Base-by-base conservation (phyloP, 2,329 filamentous ascomycete species). In the Stemphylium vesicarium region DNA sequence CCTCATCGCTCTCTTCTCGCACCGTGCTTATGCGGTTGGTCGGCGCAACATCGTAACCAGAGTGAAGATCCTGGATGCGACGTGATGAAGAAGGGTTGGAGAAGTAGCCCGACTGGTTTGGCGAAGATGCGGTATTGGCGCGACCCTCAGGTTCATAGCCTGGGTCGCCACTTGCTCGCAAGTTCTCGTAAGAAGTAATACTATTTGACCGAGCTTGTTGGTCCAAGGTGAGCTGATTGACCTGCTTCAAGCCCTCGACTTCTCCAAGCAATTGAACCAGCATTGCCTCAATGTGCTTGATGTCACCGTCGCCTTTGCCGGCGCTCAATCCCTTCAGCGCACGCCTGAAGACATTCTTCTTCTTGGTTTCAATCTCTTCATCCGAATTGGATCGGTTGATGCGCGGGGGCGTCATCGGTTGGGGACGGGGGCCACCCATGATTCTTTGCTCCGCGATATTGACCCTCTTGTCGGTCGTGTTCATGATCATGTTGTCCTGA, bases 1-100 rank as follows among this genome's bases (percentile, higher is more conserved):
- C 90, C 59, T 96, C 91, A 50, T 93, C 89, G 50, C 92, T 88
- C 74, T 96, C 93, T 24, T 87, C 69, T 15, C 87, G 86, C 1
- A 97, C 93, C 2, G 93, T 96, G 78, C 92, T 96, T 69, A 96
- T 91, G 43, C 93, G 89, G 72, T 94, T 88, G 53, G 90, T 90
- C 52, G 81, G 80, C 37, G 80, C 81, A 15, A 78, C 78, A 55
- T 81, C 81, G 60, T 82, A 82, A 7, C 81, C 80, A 33, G 79
- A 82, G 58, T 81, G 79, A 58, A 80, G 60, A 44, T 75, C 73
- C 37, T 74, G 71, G 45, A 75, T 72, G 41, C 73, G 71, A 76
- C 83, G 39, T 80, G 84, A 54, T 1, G 64, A 65, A 75, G 73
- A 71, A 77, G 82, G 84, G 47, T 88, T 84, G 0, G 89, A 89